Base-by-base conservation (phyloP, 352 stramenopile genomes). In the Phytopythium delawarense region DNA sequence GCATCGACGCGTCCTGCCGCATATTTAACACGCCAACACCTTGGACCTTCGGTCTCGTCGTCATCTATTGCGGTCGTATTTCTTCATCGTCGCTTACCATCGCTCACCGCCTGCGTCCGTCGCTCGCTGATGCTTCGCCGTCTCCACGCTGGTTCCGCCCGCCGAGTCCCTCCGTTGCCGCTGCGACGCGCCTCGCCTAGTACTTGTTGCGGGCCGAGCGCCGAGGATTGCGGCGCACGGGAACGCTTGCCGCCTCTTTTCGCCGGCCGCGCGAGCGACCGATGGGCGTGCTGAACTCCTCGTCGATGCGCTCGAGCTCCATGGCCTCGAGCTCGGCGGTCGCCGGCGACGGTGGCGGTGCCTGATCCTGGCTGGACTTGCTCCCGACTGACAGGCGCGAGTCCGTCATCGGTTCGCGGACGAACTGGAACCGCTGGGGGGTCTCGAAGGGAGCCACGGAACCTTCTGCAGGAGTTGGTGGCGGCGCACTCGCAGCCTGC, bases 231-330 rank as follows among this genome's bases (percentile, higher is more conserved):
- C 85, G 83, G 59, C 85, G 85, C 45, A 87, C 78, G 0, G 85
- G 81, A 16, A 72, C 74, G 55, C 73, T 88, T 45, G 72, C 71
- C n/a, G 78, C 67, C 61, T 91, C 79, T 66, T 82, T 90, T 55
- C 75, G 65, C n/a, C 74, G 75, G 12, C 63, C 72, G 42, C 69
- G 75, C 57, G 76, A 81, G 37, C 79, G 65, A 6, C 66, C 80
- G 39, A 87, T 76, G 20, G 80, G 80, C 54, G 84, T 91, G 69
- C 79, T 89, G 70, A 92, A 92, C 66, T 92, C 84, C 59, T 92
- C 84, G 63, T 92, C 84, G 56, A 92, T 88, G 55, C 78, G 72
- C 59, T 92, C 84, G 13, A 91, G 65, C 65, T 92, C 81, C 81
- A 92, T 86, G 25, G 70, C 74, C 49, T 91, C 78, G 16, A 90